Conservation (phyloP, 139 green algal genomes). For the Chlorella sp. region DNA sequence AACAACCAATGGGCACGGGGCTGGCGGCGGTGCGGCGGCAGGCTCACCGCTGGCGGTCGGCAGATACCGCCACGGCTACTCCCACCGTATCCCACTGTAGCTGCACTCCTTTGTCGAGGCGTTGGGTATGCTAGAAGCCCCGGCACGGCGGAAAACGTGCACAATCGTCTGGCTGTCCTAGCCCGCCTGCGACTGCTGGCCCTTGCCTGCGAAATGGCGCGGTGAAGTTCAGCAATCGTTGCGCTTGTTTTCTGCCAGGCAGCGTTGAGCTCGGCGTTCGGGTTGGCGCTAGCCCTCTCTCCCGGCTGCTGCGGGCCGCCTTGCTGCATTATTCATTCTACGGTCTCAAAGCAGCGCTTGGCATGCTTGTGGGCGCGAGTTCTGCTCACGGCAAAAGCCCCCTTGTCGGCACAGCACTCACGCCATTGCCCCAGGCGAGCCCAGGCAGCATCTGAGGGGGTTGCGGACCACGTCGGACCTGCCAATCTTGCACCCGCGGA, state of each 20-base stretch:
- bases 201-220: not conserved
- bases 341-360: too few relatives aligned
- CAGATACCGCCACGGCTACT: too few relatives aligned
- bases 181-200: too few relatives aligned
- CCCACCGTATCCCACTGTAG: too few relatives aligned
- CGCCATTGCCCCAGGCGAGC: not conserved
- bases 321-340: not conserved
- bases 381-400: too few relatives aligned
- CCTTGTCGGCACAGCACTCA: not conserved
- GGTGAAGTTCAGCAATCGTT: not conserved
- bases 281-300: not conserved
- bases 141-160: not conserved
- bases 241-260: not conserved
- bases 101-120: too few relatives aligned
- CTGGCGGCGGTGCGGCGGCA: not conserved
- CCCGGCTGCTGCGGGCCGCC: not conserved
- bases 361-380: not conserved
- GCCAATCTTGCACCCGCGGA: too few relatives aligned
- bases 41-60: too few relatives aligned
- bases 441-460: not conserved
- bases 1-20: not conserved
- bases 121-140: too few relatives aligned
- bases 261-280: not conserved
- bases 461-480: too few relatives aligned
- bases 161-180: not conserved